Evolutionary conservation across 2,329 filamentous ascomycete genomes (phyloP), one percentile per base, ranked within the genome.

Genomic region (Lasiodiplodia sp.): DNA sequence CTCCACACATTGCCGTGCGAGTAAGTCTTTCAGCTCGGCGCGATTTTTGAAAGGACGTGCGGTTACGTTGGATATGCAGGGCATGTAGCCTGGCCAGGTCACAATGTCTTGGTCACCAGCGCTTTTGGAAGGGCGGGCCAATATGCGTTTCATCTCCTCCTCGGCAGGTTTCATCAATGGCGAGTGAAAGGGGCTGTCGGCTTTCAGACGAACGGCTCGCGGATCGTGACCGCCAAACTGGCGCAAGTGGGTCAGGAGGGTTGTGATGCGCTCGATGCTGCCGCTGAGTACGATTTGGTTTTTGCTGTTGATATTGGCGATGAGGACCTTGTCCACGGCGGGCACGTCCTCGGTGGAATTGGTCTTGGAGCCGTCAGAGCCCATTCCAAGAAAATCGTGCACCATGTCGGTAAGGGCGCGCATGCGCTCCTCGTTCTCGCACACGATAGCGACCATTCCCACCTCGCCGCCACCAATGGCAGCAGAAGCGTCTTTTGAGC

Each of bases 261-360:
- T 91, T 75, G 89, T 90, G 79, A 97, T 97, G 73, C 90, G 87
- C 74, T 91, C 90, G 66, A 97, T 90, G 79, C 90, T 95, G 44
- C 95, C 95, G 76, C 92, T 96, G 65, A 98, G 85, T 64, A 97
- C 95, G 74, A 98, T 97, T 82, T 98, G 95, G 78, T 97, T 97
- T 83, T 94, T 96, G 79, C 91, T 93, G 82, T 98, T 98, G 81
- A 97, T 90, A 80, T 98, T 97, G 69, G 94, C 95, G 73, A 98
- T 94, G 72, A 91, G 84, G 63, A 97, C 94, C 79, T 97, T 92
- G 76, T 96, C 88, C 67, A 96, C 93, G 3, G 93, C 88, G 21
- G 92, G 91, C 37, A 90, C 81, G 72, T 92, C 87, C 72, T 89
- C 84, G 70, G 86, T 87, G 73, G 87, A 90, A 77, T 94, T 91